Conservation (phyloP, 208 protist species). For the Crithidia expoeki region DNA sequence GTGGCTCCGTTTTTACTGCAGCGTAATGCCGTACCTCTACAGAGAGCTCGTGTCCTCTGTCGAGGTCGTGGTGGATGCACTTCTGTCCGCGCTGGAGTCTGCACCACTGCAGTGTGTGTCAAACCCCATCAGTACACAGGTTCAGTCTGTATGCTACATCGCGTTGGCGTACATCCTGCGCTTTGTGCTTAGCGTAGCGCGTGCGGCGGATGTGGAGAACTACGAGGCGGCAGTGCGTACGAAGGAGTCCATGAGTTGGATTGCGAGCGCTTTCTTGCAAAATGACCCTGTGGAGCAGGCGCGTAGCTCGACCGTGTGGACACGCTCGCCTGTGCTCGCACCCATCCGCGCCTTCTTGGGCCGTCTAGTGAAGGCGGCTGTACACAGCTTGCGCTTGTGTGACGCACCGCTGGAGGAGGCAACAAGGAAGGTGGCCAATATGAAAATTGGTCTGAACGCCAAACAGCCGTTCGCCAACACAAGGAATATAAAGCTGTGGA, state of each 20-base stretch:
- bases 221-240: constrained; percentile 19
- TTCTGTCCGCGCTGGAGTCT: constrained; percentile 30
- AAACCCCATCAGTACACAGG: not conserved
- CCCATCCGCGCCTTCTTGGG: constrained; percentile 9
- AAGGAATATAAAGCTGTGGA: constrained; percentile 20
- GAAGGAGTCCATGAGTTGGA: constrained; percentile 39
- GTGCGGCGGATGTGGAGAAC: constrained; percentile 21
- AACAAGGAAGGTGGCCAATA: not conserved
- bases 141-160: constrained; percentile 15
- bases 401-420: not conserved
- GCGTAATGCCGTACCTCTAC: constrained; percentile 39
- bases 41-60: constrained; percentile 34
- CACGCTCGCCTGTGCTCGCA: constrained; percentile 19
- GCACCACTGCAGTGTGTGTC: not conserved
- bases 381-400: not conserved
- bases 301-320: constrained; percentile 23
- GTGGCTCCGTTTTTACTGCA: constrained; percentile 37
- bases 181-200: constrained; percentile 21
- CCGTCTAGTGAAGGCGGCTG: constrained; percentile 9
- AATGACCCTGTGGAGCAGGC: constrained; percentile 27
- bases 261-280: constrained; percentile 31
- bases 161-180: constrained; percentile 11
- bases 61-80: constrained; percentile 29
- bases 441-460: not conserved
- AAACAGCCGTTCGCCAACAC: not conserved